These are phyloP conservation scores for Botrytis elliptica DNA, from an alignment of 2,329 filamentous ascomycete genomes.

Conservation along the genomic window DNA sequence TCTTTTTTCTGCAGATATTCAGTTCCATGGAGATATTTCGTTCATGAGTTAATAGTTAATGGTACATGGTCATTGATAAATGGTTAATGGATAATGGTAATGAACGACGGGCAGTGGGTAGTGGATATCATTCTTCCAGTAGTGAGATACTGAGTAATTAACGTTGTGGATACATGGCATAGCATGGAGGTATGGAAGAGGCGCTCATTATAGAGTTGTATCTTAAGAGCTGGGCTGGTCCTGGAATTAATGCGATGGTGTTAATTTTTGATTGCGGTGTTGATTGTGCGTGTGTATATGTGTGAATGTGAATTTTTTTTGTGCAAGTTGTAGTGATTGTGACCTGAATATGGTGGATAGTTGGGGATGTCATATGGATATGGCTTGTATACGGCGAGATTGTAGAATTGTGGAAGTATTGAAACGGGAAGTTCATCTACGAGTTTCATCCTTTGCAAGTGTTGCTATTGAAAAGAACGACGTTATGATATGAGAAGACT, in stretches of 20 bases:
- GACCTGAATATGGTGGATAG: not conserved
- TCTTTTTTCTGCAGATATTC: not conserved
- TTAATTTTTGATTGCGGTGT: not conserved
- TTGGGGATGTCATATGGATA: too few relatives aligned
- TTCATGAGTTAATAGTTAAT: not conserved
- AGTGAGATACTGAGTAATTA: not conserved
- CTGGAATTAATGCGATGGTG: not conserved
- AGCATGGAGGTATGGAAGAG: not conserved
- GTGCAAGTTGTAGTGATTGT: not conserved
- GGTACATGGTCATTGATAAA: not conserved
- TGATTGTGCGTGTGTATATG: not conserved
- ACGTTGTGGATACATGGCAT: not conserved
- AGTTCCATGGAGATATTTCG: not conserved
- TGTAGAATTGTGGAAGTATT: not conserved
- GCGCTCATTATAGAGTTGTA: not conserved
- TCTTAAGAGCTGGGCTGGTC: slow-evolving; percentile 13
- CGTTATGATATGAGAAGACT: too few relatives aligned
- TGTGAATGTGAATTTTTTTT: too few relatives aligned
- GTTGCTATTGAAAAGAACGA: not conserved
- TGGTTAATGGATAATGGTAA: not conserved
- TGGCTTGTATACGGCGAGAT: not conserved
- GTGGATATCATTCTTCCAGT: not conserved
- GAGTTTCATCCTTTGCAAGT: not conserved
- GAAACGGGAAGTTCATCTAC: fast-evolving
- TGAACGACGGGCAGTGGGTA: not conserved